These are phyloP conservation scores for Skeletonema costatum DNA, from an alignment of 108 stramenopile genomes.

Conservation along the genomic window DNA sequence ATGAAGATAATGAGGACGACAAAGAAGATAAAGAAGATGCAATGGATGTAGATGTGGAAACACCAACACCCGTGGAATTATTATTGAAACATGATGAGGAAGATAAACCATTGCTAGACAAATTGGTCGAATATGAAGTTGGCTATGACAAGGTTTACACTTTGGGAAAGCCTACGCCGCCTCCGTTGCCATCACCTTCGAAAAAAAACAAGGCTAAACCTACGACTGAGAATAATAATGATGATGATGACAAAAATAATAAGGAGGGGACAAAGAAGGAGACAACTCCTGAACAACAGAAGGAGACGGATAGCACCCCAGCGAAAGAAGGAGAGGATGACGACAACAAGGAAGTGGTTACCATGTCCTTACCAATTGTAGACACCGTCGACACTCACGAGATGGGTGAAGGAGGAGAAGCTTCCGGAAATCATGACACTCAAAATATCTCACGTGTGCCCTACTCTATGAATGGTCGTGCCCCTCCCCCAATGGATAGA, in stretches of 20 bases:
- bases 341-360: background rate
- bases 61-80: conserved; percentile 4
- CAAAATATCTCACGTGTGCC: background rate
- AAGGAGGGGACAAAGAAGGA: background rate
- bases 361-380: conserved; percentile 16
- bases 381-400: conserved; percentile 37
- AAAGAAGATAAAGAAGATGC: background rate
- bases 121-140: conserved; percentile 34
- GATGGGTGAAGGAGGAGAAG: conserved; percentile 28
- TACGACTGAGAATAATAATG: background rate
- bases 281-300: background rate
- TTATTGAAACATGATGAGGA: conserved; percentile 32
- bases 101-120: conserved; percentile 31
- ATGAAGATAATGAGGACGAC: background rate
- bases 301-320: background rate
- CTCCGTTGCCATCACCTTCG: background rate
- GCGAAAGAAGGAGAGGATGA: background rate
- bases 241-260: background rate
- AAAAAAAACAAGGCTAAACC: background rate
- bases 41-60: background rate
- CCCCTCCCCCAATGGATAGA: conserved; percentile 45
- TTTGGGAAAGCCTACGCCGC: conserved; percentile 10
- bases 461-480: background rate
- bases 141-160: conserved; percentile 37
- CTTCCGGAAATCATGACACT: background rate